Base-by-base conservation (phyloP, 2,329 filamentous ascomycete genomes). In the Sclerotinia nivalis region DNA sequence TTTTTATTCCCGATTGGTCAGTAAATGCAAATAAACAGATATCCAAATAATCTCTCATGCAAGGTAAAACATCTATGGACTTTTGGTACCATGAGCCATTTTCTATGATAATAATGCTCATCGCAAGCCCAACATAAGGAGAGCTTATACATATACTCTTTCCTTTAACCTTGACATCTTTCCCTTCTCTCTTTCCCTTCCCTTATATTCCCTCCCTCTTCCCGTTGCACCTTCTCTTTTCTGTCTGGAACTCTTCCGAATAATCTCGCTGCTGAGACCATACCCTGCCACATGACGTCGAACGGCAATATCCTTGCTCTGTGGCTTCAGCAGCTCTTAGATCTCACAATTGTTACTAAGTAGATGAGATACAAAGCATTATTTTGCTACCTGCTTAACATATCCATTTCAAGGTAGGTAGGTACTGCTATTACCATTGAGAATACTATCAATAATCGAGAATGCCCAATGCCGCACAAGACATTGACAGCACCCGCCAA, bases 381-480 rank as follows among this genome's bases (percentile, higher is more conserved):
- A n/a, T 45, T 31, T 31, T 43, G 13, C 20, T 9, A 55, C 12
- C 31, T 22, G 10, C 18, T 43, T 31, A 15, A n/a, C 4, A 34
- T 20, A 45, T 56, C 18, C 20, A 31, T 56, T 66, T 45, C 9
- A 43, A 40, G 37, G 34, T 59, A 40, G 40, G 54, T 49, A 28
- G 67, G n/a, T 64, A 54, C 62, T 56, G 58, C 18, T 37, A 69
- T 69, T 31, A 28, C 22, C 13, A 25, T 62, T 37, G 20, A 4
- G 18, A 25, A 12, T 18, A 37, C 67, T 31, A 56, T 40, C 59
- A 49, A 65, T 67, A 28, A 28, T 45, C 45, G 59, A 69, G 40
- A 40, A 70, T 70, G 69, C 62, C 65, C 64, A 58, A 54, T 68
- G 56, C 47, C 15, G 59, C 59, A 61, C 67, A 40, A 37, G 49